Base-by-base conservation (phyloP, 176 grass and related monocot genomes). In the Pontederia crassipes region DNA sequence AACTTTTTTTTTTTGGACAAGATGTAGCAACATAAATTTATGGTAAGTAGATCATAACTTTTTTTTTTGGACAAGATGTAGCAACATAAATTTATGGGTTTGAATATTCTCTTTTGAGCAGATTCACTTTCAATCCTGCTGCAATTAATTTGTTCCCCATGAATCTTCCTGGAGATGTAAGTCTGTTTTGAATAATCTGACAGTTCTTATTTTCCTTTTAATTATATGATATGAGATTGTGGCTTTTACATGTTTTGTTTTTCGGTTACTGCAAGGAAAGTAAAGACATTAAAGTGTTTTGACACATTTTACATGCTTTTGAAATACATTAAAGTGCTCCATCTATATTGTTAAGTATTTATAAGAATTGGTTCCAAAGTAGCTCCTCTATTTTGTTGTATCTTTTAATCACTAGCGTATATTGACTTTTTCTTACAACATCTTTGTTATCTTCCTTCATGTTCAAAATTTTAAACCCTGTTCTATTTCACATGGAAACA, bases 121-220 rank as follows among this genome's bases (percentile, higher is more conserved):
- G 93, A 46, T 98, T 88, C 79, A 89, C 87, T 58, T 98, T 98
- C 79, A 92, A 86, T 64, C 88, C 88, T 49, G 54, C 74, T 45
- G 84, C 88, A 45, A 92, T 92, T 76, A 98, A 98, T 78, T 76
- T 92, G 66, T 87, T 98, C 74, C 82, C 76, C 52, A 81, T 98
- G 72, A 87, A 98, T 65, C 74, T 98, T 74, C 88, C 85, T 77
- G 84, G 82, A 78, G 84, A 98, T 67, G 93, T 98, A 72, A 86
- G 93, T 85, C 78, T 26, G 12, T 11, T 16, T 57, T 46, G 10
- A 20, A 29, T 17, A 11, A 14, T 15, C 10, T 54, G 35, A 63
- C 10, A 64, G 4, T 56, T 69, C 28, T 52, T 46, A 64, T 66
- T 69, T 72, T 69, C 28, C 51, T 57, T 75, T 65, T 70, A 51